These are phyloP conservation scores for Termitomyces sp. DNA, from an alignment of 768 basidiomycete species.

Conservation along the genomic window DNA sequence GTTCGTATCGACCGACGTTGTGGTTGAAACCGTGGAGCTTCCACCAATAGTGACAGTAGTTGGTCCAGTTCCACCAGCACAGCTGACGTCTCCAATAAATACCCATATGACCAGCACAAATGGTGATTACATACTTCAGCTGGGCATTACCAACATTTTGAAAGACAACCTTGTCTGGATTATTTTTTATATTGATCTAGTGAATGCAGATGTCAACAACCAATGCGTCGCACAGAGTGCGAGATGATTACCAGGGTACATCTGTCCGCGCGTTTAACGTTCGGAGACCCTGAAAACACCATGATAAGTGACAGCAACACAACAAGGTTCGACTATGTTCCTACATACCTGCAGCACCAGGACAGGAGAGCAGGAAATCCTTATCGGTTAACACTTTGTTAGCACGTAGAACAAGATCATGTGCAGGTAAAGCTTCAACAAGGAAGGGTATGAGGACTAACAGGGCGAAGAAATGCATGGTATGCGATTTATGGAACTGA, in stretches of 20 bases:
- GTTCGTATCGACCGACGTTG: conserved; percentile 3
- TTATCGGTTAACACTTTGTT: background rate
- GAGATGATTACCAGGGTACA: conserved; percentile 8
- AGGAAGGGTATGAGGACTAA: conserved; percentile 3
- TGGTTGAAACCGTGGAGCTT: conserved; percentile 2
- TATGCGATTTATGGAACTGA: background rate
- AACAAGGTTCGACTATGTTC: background rate
- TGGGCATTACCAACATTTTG: conserved; percentile 8
- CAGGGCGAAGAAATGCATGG: background rate
- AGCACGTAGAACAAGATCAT: background rate
- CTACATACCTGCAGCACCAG: conserved; percentile 6
- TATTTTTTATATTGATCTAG: conserved; percentile 6
- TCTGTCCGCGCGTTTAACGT: conserved; percentile 8
- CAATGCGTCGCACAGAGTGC: background rate
- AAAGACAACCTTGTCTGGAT: conserved; percentile 8
- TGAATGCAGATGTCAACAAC: background rate
- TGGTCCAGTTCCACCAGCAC: conserved; percentile 8
- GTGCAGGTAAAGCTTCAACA: conserved; percentile 2
- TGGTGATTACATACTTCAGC: conserved; percentile 4
- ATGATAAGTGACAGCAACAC: background rate
- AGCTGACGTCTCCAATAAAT: background rate
- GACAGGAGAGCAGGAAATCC: conserved; percentile 9
- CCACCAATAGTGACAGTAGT: conserved; percentile 7
- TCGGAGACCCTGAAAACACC: conserved; percentile 1
- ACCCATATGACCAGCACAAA: background rate